Evolutionary conservation across 495 filamentous ascomycete genomes (phyloP).

Genomic region (Daldinia bambusicola): DNA sequence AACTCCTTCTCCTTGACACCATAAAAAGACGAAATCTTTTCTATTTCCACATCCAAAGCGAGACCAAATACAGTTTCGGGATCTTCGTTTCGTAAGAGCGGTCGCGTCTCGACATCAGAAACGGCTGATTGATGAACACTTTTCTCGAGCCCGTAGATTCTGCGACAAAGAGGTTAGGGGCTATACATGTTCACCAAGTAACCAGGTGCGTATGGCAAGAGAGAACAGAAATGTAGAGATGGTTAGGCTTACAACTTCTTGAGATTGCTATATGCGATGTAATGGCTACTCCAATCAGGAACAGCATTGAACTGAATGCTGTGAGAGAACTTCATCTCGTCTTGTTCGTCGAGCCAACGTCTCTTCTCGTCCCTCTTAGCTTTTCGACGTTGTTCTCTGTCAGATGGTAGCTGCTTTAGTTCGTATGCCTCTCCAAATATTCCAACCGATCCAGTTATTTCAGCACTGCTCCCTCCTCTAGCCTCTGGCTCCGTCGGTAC

Average conservation of each 20-base stretch:
- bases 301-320: conserved; percentile 99
- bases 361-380: conserved; percentile 61
- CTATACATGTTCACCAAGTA: conserved; percentile 14
- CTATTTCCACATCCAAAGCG: conserved; percentile 86
- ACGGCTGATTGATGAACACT: conserved; percentile 64
- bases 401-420: conserved; percentile 40
- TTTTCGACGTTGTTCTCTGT: conserved; percentile 40
- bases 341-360: conserved; percentile 66
- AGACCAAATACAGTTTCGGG: conserved; percentile 81
- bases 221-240: neutral
- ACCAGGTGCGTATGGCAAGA: neutral
- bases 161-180: conserved; percentile 47
- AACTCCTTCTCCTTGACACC: conserved; percentile 86
- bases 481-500: conserved; percentile 42
- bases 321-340: conserved; percentile 99
- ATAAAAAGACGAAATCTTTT: conserved; percentile 94
- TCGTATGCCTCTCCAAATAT: conserved; percentile 48
- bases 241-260: conserved; percentile 86
- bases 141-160: conserved; percentile 95
- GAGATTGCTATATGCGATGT: conserved; percentile 96
- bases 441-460: neutral
- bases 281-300: conserved; percentile 97
- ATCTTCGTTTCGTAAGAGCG: conserved; percentile 76
- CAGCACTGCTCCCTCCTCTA: conserved; percentile 54
- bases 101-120: conserved; percentile 82